These are phyloP conservation scores for Rhizophagus prolifer DNA, from an alignment of 192 early-diverging fungal genomes.

Conservation along the genomic window DNA sequence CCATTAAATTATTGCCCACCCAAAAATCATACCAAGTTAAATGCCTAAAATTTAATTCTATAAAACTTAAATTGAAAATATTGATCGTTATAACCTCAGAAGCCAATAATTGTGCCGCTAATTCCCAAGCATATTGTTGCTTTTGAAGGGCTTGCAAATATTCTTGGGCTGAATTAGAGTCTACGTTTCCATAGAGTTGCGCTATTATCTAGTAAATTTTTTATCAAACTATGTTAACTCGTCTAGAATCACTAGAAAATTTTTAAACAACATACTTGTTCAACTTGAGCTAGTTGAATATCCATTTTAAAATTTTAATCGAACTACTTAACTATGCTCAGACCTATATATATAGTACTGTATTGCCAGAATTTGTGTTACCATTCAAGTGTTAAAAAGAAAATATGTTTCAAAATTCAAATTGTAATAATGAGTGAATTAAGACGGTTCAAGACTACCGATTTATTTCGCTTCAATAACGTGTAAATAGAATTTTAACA, in stretches of 20 bases:
- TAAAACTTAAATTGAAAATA: neutral
- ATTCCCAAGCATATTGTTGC: slow-evolving; percentile 54
- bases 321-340: neutral
- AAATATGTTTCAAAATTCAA: too few relatives aligned
- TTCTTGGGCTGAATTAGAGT: slow-evolving; percentile 50
- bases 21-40: neutral
- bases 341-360: too few relatives aligned
- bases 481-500: slow-evolving; percentile 50
- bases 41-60: neutral
- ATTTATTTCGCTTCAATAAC: slow-evolving; percentile 94
- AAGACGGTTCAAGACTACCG: slow-evolving; percentile 74
- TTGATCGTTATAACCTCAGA: slow-evolving; percentile 38
- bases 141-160: slow-evolving; percentile 54
- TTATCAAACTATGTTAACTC: neutral
- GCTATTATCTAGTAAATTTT: slow-evolving; percentile 6
- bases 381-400: too few relatives aligned
- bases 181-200: slow-evolving; percentile 46
- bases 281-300: neutral
- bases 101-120: slow-evolving; percentile 50
- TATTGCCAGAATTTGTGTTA: too few relatives aligned
- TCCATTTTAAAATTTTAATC: neutral
- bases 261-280: neutral
- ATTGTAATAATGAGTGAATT: slow-evolving; percentile 37
- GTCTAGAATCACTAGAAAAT: neutral
- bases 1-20: neutral